A percentile compares a stretch with the other conserved stretches of the same genome.
phyloP scores from a whole-genome alignment of 1,139 yeast species.

The Candida sojae region DNA sequence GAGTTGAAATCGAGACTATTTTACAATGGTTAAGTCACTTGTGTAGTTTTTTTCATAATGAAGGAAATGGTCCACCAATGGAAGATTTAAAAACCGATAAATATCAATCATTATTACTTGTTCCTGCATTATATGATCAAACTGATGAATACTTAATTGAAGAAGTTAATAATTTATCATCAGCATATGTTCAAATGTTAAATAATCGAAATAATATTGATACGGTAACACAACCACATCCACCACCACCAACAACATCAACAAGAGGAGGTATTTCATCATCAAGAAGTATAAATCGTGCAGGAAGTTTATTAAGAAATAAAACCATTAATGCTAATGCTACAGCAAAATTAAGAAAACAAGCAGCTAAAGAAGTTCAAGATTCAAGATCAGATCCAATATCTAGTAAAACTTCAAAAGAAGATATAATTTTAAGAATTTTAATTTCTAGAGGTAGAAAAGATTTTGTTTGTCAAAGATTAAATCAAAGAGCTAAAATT shows the following conservation, averaged over 20 bases:
- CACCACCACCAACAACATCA: neutral
- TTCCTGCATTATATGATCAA: slow-evolving; percentile 70
- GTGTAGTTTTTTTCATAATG: slow-evolving; percentile 76
- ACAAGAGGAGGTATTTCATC: slow-evolving; percentile 2
- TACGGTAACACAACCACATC: neutral
- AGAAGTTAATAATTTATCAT: slow-evolving; percentile 62
- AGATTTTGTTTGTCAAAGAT: slow-evolving; percentile 51
- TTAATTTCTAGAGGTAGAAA: slow-evolving; percentile 47
- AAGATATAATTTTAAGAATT: slow-evolving; percentile 68
- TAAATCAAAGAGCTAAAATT: slow-evolving; percentile 62
- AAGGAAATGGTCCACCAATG: slow-evolving; percentile 80
- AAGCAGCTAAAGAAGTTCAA: slow-evolving; percentile 51
- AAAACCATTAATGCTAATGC: slow-evolving; percentile 76
- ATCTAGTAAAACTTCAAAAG: slow-evolving; percentile 58
- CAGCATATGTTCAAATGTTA: slow-evolving; percentile 51
- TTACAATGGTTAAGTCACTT: slow-evolving; percentile 72
- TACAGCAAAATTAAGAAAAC: slow-evolving; percentile 58
- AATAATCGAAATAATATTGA: slow-evolving; percentile 45
- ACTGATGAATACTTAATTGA: slow-evolving; percentile 50
- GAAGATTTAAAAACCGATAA: slow-evolving; percentile 62
- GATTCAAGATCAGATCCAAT: slow-evolving; percentile 57
- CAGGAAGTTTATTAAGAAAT: slow-evolving; percentile 61
- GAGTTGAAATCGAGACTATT: slow-evolving; percentile 66
- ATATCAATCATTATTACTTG: slow-evolving; percentile 63
- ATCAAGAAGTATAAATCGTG: slow-evolving; percentile 14